Evolutionary conservation across 2,329 filamentous ascomycete genomes (phyloP), one percentile per base, ranked within the genome.

Genomic region (Xylaria sp.): DNA sequence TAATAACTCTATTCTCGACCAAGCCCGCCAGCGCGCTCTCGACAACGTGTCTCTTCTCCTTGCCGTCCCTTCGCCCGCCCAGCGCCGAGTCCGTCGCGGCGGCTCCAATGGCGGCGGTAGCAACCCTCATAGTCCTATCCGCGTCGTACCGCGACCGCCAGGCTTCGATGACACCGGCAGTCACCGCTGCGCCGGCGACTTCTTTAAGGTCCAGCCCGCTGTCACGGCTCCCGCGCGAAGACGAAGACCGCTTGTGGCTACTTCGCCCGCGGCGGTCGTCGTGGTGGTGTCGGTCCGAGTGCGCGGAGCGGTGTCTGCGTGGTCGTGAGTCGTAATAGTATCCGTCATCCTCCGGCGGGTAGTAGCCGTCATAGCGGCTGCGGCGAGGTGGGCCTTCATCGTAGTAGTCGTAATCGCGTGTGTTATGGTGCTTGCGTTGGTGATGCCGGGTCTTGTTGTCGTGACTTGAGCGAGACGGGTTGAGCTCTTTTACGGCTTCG

Each of bases 81-180:
- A 74, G 51, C 43, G 67, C 61, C 19, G 67, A 63, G 19, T 72
- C 68, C 23, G 71, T 72, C 3, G 67, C 67, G 3, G 69, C 71
- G 0, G 71, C 71, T 1, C 70, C 70, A 15, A 70, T 58, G 3
- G 71, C 71, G 17, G 71, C 71, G 35, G 71, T 73, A 2, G 71
- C 71, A 14, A 72, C 67, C 31, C 71, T 60, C 46, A 55, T 37
- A 3, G 60, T 55, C 43, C 64, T 60, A 37, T 69, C 63, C 4
- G 57, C 51, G 21, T 68, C 59, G 6, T 67, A 59, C 4, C 67
- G 65, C 54, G 71, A 66, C n/a, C 68, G 57, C 54, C 66, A 71
- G 5, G 67, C 71, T 60, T 73, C 71, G 8, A 70, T 51, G 0
- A 68, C 63, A 0, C 68, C 71, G 2, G 72, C 71, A 3, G 66